These are phyloP conservation scores for Lycium barbarum DNA, from an alignment of 257 asterid species.

Conservation along the genomic window DNA sequence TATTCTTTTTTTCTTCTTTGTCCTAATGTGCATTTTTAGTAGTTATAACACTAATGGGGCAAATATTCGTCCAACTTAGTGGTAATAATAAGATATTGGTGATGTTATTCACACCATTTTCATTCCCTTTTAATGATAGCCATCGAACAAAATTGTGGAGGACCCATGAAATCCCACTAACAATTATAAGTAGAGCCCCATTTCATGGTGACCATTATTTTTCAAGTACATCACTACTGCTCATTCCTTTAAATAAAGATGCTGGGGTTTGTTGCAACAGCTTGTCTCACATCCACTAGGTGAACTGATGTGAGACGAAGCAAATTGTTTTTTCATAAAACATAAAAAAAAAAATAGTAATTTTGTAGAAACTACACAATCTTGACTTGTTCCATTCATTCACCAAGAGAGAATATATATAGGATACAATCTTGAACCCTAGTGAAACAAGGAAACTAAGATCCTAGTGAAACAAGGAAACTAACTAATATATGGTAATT, in stretches of 20 bases:
- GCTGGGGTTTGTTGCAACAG: not conserved
- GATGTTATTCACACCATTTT: not conserved
- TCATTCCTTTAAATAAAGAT: not conserved
- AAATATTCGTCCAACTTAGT: not conserved
- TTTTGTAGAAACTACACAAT: no score
- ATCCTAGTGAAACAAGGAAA: no score
- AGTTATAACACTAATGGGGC: not conserved
- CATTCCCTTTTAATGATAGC: slow-evolving; percentile 25
- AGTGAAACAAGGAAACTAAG: no score
- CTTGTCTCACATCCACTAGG: not conserved
- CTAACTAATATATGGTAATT: no score
- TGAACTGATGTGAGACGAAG: not conserved
- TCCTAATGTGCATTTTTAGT: not conserved
- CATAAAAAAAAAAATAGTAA: no score
- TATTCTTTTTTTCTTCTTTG: not conserved
- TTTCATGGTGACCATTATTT: slow-evolving; percentile 17
- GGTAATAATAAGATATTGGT: not conserved
- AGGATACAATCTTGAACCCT: no score
- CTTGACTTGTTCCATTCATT: no score
- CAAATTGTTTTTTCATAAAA: no score
- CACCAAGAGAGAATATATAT: no score
- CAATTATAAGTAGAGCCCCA: slow-evolving; percentile 9
- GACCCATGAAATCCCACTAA: slow-evolving; percentile 31
- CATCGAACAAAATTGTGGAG: slow-evolving; percentile 18
- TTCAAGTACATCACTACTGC: not conserved